phyloP scores from a whole-genome alignment of 2,329 filamentous ascomycete genomes.

The Xenoacremonium recifei region DNA sequence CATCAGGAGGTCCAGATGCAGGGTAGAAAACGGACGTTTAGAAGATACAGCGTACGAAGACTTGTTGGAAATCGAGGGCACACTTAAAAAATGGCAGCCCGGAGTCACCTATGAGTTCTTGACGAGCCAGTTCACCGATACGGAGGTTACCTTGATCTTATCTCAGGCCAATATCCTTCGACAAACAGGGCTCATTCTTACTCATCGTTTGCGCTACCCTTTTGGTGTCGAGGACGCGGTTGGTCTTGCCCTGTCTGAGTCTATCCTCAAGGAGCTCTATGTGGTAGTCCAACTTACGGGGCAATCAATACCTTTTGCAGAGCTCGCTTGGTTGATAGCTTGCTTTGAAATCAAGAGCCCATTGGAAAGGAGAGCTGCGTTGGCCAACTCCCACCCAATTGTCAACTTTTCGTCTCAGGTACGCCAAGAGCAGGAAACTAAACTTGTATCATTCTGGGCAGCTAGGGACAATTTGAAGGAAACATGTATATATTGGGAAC shows the following conservation, averaged over 20 bases:
- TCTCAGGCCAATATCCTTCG: constrained; percentile 3
- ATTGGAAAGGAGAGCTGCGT: neutral
- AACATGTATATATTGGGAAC: neutral
- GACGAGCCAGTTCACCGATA: neutral
- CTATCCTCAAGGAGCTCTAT: constrained; percentile 6
- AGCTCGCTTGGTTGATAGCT: constrained; percentile 6
- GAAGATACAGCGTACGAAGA: neutral
- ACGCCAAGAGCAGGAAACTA: constrained; percentile 4
- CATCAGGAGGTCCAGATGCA: constrained; percentile 1
- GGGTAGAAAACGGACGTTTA: neutral
- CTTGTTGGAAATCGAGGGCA: neutral
- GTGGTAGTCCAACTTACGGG: constrained; percentile 4
- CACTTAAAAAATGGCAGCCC: neutral
- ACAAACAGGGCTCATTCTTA: constrained; percentile 3
- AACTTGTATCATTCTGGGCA: constrained; percentile 6
- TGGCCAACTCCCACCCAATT: constrained; percentile 1
- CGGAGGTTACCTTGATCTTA: constrained; percentile 6
- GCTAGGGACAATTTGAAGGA: constrained; percentile 4
- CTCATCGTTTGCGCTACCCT: constrained; percentile 6
- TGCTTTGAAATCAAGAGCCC: constrained; percentile 5
- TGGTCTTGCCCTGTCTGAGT: neutral
- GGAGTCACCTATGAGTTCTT: neutral
- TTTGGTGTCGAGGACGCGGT: constrained; percentile 3
- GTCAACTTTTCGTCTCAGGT: constrained; percentile 10
- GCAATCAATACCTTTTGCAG: constrained; percentile 8